Conservation (phyloP, 768 basidiomycete genomes). For the Mycena amicta region DNA sequence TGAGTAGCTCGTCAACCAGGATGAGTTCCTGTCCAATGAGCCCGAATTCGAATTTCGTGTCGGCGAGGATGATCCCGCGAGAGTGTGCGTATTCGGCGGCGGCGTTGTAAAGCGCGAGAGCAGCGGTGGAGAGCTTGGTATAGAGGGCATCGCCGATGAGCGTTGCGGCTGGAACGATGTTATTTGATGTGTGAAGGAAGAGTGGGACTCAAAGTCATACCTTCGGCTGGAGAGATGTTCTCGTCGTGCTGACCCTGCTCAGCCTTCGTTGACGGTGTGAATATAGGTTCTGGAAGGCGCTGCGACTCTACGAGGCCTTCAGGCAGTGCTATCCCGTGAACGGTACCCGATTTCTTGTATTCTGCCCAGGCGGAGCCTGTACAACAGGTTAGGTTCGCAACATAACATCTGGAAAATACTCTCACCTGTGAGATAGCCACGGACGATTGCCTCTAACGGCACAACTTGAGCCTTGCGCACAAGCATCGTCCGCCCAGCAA, state of each 20-base stretch:
- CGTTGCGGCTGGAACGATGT: constrained; percentile 49
- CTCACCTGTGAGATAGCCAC: constrained; percentile 94
- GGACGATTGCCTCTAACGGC: constrained; percentile 92
- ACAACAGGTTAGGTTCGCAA: too few species aligned
- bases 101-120: constrained; percentile 68
- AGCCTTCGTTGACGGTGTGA: constrained; percentile 97
- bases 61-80: constrained; percentile 89
- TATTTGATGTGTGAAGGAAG: constrained; percentile 6
- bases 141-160: constrained; percentile 71
- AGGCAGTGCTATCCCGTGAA: constrained; percentile 83
- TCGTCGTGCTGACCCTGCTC: constrained; percentile 94
- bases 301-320: constrained; percentile 82
- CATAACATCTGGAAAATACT: neutral
- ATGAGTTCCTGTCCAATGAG: constrained; percentile 70
- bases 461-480: constrained; percentile 88
- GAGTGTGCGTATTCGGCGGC: constrained; percentile 75
- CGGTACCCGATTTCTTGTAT: constrained; percentile 84
- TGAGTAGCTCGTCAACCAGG: constrained; percentile 94
- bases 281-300: constrained; percentile 78
- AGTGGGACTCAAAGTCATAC: constrained; percentile 38
- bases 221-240: constrained; percentile 86
- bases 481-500: constrained; percentile 88
- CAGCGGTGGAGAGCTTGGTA: constrained; percentile 55
- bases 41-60: constrained; percentile 99
- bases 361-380: constrained; percentile 95